Percentiles rank a stretch among this genome's conserved stretches.
Evolutionary conservation across 202 grass and related monocot species (phyloP).

Genomic region (Brachypodium distachyon): DNA sequence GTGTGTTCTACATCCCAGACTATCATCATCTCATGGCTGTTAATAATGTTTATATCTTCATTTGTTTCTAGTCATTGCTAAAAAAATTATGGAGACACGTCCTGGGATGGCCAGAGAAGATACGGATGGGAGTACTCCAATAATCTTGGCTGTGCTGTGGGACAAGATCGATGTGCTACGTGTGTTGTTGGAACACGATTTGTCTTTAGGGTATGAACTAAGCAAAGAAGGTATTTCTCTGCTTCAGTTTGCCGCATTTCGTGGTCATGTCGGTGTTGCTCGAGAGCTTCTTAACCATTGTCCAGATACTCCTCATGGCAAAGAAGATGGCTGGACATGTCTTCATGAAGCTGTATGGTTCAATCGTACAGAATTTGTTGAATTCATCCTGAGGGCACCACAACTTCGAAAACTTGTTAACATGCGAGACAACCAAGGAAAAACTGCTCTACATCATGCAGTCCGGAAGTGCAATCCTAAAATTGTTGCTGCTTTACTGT

Average conservation of each 20-base stretch:
- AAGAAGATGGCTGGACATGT: not conserved
- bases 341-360: not conserved
- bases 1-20: too few relatives aligned
- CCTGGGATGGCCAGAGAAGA: not conserved
- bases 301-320: constrained; percentile 8
- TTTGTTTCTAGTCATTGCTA: not conserved
- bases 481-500: constrained; percentile 1
- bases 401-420: constrained; percentile 9
- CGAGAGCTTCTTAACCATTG: not conserved
- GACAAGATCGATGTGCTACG: not conserved
- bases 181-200: not conserved
- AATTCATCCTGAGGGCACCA: not conserved
- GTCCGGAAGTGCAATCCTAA: not conserved
- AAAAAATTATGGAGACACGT: not conserved
- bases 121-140: not conserved
- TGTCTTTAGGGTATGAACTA: not conserved
- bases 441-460: constrained; percentile 17
- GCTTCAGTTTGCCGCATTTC: not conserved
- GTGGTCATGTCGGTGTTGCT: not conserved
- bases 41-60: not conserved
- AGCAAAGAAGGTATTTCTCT: fast-evolving
- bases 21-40: too few relatives aligned
- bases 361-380: not conserved
- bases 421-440: not conserved
- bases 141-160: not conserved